Evolutionary conservation across 2,329 filamentous ascomycete species (phyloP).

Genomic region (Rutstroemia sp.): DNA sequence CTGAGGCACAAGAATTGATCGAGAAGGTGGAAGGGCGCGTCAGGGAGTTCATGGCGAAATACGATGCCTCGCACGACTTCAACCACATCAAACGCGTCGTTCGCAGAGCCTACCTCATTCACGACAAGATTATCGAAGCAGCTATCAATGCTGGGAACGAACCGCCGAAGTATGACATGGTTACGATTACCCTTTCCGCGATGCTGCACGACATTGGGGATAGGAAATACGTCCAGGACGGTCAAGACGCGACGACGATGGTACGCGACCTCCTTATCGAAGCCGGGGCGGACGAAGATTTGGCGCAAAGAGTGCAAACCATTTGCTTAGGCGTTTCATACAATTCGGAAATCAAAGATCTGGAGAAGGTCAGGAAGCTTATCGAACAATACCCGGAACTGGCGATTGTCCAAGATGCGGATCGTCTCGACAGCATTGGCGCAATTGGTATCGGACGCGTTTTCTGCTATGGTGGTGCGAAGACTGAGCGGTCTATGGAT

Average conservation of each 20-base stretch:
- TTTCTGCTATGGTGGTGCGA: constrained; percentile 69
- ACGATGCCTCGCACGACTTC: constrained; percentile 83
- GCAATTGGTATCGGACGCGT: constrained; percentile 73
- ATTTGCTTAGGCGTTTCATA: constrained; percentile 76
- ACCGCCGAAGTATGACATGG: constrained; percentile 38
- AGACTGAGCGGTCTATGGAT: constrained; percentile 44
- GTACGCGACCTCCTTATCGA: constrained; percentile 48
- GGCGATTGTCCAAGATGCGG: constrained; percentile 84
- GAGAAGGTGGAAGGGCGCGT: constrained; percentile 52
- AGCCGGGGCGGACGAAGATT: constrained; percentile 45
- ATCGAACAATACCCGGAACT: constrained; percentile 64
- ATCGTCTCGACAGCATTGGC: constrained; percentile 85
- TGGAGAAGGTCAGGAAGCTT: constrained; percentile 49
- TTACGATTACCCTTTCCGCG: constrained; percentile 59
- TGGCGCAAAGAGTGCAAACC: constrained; percentile 61
- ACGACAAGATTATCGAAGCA: constrained; percentile 30
- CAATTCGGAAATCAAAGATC: constrained; percentile 62
- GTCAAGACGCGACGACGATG: constrained; percentile 45
- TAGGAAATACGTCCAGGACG: constrained; percentile 59
- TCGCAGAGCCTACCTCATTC: constrained; percentile 45
- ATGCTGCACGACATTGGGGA: constrained; percentile 80
- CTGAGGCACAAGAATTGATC: constrained; percentile 33
- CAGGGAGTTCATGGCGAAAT: constrained; percentile 60
- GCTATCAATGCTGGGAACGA: constrained; percentile 32
- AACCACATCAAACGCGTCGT: constrained; percentile 74